Percentiles rank a stretch among this genome's conserved stretches.
phyloP scores from a whole-genome alignment of 805 yeast genomes.

The Saccharomycopsis vini region DNA sequence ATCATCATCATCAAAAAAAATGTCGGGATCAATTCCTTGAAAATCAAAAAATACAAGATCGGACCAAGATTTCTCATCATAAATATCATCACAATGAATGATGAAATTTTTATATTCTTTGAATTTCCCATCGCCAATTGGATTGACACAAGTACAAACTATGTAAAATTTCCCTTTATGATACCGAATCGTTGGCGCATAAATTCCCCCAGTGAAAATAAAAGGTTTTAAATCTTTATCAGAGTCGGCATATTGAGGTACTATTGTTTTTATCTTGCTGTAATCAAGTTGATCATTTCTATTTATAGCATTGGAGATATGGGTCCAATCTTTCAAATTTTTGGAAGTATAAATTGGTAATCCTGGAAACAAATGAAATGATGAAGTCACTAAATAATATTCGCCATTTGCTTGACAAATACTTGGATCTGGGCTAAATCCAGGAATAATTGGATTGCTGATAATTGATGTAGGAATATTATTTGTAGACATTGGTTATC shows the following conservation, averaged over 20 bases:
- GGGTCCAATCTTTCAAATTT: constrained; percentile 9
- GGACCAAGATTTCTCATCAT: constrained; percentile 9
- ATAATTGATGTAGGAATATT: no score
- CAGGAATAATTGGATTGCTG: constrained; percentile 15
- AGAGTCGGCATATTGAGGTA: constrained; percentile 6
- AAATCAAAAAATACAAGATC: constrained; percentile 15
- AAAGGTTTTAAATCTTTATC: constrained; percentile 11
- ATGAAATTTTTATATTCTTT: constrained; percentile 12
- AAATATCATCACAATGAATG: constrained; percentile 5
- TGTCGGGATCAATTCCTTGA: constrained; percentile 17
- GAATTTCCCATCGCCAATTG: background rate
- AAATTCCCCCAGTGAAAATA: constrained; percentile 14
- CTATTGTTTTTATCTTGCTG: constrained; percentile 5
- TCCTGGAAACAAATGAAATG: constrained; percentile 15
- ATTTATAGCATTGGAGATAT: constrained; percentile 12
- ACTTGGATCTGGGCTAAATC: constrained; percentile 14
- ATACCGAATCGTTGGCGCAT: constrained; percentile 14
- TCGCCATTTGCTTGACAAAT: constrained; percentile 6
- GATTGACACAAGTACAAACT: constrained; percentile 14
- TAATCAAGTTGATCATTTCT: constrained; percentile 7
- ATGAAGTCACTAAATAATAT: constrained; percentile 10
- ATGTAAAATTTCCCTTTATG: constrained; percentile 10
- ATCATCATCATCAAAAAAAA: constrained; percentile 10
- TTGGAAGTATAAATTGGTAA: constrained; percentile 9
- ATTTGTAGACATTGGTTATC: no score